A percentile compares a stretch with the other conserved stretches of the same genome.
phyloP scores from a whole-genome alignment of 2,329 filamentous ascomycete genomes.

The Fusarium tjaetaba region DNA sequence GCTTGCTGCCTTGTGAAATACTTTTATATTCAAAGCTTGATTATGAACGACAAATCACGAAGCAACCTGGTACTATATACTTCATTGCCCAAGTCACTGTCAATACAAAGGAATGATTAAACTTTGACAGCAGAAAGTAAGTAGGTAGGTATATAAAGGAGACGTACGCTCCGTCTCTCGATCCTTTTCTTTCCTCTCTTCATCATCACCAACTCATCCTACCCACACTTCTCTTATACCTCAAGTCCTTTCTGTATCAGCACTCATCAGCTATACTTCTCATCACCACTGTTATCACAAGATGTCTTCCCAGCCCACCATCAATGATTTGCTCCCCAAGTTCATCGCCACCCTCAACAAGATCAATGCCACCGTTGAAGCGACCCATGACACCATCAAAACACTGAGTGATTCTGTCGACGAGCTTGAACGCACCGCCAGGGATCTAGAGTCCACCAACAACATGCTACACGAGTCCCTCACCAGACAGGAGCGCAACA shows the following conservation, averaged over 20 bases:
- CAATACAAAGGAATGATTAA: neutral
- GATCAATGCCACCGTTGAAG: accelerated
- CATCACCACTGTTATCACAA: neutral
- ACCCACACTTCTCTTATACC: neutral
- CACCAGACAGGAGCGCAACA: neutral
- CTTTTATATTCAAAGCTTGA: neutral
- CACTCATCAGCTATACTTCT: neutral
- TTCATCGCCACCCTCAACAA: neutral
- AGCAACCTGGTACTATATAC: neutral
- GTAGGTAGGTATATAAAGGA: neutral
- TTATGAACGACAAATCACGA: neutral
- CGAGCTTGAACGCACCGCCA: neutral
- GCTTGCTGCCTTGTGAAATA: neutral
- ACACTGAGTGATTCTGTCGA: neutral
- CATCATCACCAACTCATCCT: neutral
- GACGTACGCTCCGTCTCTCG: accelerated
- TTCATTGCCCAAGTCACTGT: accelerated
- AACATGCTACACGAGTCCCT: neutral
- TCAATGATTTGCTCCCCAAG: neutral
- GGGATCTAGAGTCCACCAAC: neutral
- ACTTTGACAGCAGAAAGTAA: neutral
- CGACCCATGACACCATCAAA: accelerated
- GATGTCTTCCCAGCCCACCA: neutral
- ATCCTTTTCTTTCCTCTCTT: neutral
- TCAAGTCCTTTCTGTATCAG: neutral